Evolutionary conservation across 495 filamentous ascomycete species (phyloP), one percentile per base, ranked within the genome.

Genomic region (Sabuloglossum arenarium): DNA sequence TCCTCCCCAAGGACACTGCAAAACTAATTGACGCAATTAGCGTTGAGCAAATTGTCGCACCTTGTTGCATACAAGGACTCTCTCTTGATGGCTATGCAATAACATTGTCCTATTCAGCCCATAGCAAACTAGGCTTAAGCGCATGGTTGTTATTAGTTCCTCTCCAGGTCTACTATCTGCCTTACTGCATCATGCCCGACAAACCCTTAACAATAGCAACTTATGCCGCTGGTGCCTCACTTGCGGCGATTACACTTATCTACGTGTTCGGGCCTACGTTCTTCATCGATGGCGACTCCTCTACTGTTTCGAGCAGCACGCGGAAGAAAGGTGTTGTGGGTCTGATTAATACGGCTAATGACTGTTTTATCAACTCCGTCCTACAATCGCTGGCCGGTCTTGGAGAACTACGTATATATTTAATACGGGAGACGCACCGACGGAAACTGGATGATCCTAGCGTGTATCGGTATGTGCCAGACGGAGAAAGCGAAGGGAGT

Each of bases 311-410:
- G 28, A 73, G 75, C 39, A 78, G 67, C 55, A 70, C 76, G 56
- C 79, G 85, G 51, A 94, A 90, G 69, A 89, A 87, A 65, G 85
- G 85, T 58, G 83, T 88, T 46, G 89, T 99, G 23, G 91, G 91
- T 45, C 75, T 99, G 27, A 73, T 74, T 16, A 99, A 99, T 63
- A 78, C 87, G 3, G 93, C 89, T 57, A 97, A 97, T 71, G 93
- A 99, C 68, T 99, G 91, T 72, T 99, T 97, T 71, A 96, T 99
- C 71, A 99, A 99, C 68, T 95, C 89, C 24, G 84, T 94, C 24
- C 76, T 97, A 32, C 91, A 99, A 69, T 88, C 86, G 0, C 74
- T 99, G 21, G 90, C 93, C n/a, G 91, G 91, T 0, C 73, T 97
- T n/a, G 84, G 82, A 3, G 88, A 97, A 61, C 74, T 99, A 60